Base-by-base conservation (phyloP, 2,329 filamentous ascomycete genomes). In the Fusarium sambucinum region DNA sequence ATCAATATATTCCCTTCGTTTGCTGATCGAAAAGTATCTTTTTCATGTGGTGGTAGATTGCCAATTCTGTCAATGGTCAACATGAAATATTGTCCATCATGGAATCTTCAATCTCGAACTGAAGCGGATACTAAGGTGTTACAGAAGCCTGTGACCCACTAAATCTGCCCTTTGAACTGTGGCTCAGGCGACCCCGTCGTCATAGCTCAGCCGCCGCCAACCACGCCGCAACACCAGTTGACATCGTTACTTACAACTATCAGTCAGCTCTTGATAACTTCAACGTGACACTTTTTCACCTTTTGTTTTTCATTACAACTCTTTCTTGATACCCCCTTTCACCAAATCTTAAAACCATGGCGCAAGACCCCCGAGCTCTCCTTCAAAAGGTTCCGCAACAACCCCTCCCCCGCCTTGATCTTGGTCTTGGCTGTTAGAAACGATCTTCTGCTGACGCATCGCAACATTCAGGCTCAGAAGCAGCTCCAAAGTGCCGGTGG, bases 291-390 rank as follows among this genome's bases (percentile, higher is more conserved):
- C 47, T 53, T 69, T 55, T 41, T 50, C 42, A 29, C 25, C 46
- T 32, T 55, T 32, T 48, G 21, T 27, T 51, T 40, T 48, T 38
- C 35, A 53, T 27, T 42, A 19, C 29, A 35, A 52, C 41, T 48
- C 45, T 35, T 38, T 25, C 45, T 55, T 57, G 47, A 71, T 56
- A 64, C 51, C 56, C 59, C 32, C 21, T 58, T 59, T 17, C 35
- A 32, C 38, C 16, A 66, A 52, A 30, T 17, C n/a, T 50, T 63
- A 40, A 57, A 66, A 72, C 32, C 74, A 94, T 94, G 90, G 84
- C 90, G 67, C 89, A 91, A 84, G 92, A 95, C 79, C 92, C 92
- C 66, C 89, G 90, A 78, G 90, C 89, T 69, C 84, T 96, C 59
- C 84, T 95, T 47, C 91, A 94, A 80, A 93, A 94, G 86, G 92